Percentiles rank a stretch among this genome's conserved stretches.
These are phyloP conservation scores for Geosmithia putterillii DNA, from an alignment of 2,329 filamentous ascomycete genomes.

Conservation along the genomic window DNA sequence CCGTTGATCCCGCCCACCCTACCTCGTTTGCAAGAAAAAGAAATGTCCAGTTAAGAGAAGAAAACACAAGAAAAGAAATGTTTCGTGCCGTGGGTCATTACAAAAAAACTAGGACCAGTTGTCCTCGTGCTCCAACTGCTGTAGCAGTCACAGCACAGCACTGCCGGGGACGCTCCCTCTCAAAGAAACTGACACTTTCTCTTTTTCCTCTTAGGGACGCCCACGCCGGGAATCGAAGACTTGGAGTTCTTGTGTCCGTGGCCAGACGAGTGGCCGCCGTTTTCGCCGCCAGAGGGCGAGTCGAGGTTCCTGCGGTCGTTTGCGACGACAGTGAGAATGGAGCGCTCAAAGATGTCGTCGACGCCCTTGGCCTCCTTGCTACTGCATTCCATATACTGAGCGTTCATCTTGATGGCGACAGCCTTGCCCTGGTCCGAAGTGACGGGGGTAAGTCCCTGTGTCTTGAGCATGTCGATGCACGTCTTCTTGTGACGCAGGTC, in stretches of 20 bases:
- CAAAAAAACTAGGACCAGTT: slow-evolving; percentile 9
- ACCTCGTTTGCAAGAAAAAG: too few relatives aligned
- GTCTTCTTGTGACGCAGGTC: slow-evolving; percentile 91
- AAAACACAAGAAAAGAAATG: slow-evolving; percentile 16
- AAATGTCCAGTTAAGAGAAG: too few relatives aligned
- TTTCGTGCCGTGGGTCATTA: slow-evolving; percentile 27
- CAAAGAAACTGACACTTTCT: slow-evolving; percentile 71
- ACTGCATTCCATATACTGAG: slow-evolving; percentile 95
- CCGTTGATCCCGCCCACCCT: too few relatives aligned
- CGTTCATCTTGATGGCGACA: slow-evolving; percentile 88
- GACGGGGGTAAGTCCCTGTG: slow-evolving; percentile 90
- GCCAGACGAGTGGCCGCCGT: slow-evolving; percentile 17
- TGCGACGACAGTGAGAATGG: slow-evolving; percentile 79
- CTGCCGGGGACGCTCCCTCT: slow-evolving; percentile 12
- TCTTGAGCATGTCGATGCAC: slow-evolving; percentile 97
- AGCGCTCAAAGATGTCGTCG: slow-evolving; percentile 89
- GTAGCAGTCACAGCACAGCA: not conserved
- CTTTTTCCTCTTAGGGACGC: slow-evolving; percentile 63
- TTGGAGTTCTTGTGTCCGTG: slow-evolving; percentile 8
- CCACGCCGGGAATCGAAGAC: slow-evolving; percentile 27
- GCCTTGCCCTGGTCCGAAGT: slow-evolving; percentile 79
- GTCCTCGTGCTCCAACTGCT: not conserved
- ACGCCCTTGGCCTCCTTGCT: slow-evolving; percentile 96
- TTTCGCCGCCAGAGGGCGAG: slow-evolving; percentile 26
- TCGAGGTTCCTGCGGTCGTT: slow-evolving; percentile 59